phyloP scores from a whole-genome alignment of 176 grass and related monocot genomes.

The Phoenix dactylifera region DNA sequence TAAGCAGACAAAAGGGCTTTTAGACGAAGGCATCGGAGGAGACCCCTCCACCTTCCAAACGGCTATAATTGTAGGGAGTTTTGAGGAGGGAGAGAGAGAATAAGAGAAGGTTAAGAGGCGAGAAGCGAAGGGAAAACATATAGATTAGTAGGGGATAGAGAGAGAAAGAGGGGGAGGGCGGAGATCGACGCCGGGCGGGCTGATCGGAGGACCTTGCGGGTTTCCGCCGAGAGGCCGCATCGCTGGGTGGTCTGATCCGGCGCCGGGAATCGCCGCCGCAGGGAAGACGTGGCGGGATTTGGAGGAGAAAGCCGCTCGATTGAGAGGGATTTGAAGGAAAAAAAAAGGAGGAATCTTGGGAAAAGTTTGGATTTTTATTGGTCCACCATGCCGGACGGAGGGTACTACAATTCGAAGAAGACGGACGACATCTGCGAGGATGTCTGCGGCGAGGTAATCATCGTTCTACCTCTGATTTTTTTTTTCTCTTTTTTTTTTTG shows the following conservation, averaged over 20 bases:
- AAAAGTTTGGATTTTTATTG: slow-evolving; percentile 11
- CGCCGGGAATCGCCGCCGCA: slow-evolving; percentile 1
- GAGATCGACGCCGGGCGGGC: slow-evolving; percentile 1
- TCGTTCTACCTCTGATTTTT: background rate
- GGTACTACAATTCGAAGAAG: slow-evolving; percentile 12
- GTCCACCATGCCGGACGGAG: slow-evolving; percentile 6
- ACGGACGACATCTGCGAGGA: slow-evolving; percentile 13
- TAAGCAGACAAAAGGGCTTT: too few relatives aligned
- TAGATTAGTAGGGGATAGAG: background rate
- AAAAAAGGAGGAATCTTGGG: slow-evolving; percentile 12
- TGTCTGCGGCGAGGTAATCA: slow-evolving; percentile 15
- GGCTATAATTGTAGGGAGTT: too few relatives aligned
- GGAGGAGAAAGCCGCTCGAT: background rate
- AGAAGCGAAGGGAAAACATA: slow-evolving; percentile 3
- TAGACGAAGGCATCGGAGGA: too few relatives aligned
- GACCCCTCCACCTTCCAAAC: too few relatives aligned
- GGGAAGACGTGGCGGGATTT: background rate
- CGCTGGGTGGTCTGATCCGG: background rate
- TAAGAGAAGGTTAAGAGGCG: background rate
- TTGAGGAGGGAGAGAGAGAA: background rate
- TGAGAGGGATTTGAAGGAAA: slow-evolving; percentile 1
- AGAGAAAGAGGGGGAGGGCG: background rate
- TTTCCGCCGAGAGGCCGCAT: too few relatives aligned
- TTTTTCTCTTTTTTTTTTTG: background rate
- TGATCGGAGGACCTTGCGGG: background rate